Percentiles rank a stretch among this genome's conserved stretches.
These are phyloP conservation scores for Adansonia gregorii DNA, from an alignment of 441 rosid genomes.

Conservation along the genomic window DNA sequence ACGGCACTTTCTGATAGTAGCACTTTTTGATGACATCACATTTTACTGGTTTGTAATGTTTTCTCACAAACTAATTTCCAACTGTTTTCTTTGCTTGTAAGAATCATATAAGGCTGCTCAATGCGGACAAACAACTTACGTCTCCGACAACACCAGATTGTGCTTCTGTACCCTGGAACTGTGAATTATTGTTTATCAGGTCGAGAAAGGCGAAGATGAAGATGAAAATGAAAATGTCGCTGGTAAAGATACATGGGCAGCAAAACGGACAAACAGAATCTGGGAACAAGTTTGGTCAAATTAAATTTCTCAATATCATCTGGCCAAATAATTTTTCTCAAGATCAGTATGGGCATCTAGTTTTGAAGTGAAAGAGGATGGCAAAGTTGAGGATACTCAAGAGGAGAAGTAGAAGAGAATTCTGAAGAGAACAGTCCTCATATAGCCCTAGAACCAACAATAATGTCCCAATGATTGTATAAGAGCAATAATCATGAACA, in stretches of 20 bases:
- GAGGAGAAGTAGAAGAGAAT: not conserved
- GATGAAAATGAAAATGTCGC: not conserved
- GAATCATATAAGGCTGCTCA: not conserved
- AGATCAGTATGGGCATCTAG: not conserved
- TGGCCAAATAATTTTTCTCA: not conserved
- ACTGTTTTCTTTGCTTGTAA: not conserved
- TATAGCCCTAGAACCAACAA: not conserved
- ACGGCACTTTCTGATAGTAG: no score
- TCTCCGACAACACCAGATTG: not conserved
- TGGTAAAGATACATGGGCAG: no score
- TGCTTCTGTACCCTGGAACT: no score
- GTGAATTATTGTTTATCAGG: not conserved
- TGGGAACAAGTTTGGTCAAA: not conserved
- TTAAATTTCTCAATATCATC: no score
- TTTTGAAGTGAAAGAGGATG: not conserved
- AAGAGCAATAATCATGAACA: not conserved
- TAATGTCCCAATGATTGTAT: not conserved
- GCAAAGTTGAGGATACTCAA: not conserved
- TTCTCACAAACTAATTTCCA: no score
- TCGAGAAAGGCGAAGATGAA: not conserved
- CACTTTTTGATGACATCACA: no score
- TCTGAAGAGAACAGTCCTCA: not conserved
- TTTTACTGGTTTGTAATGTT: no score
- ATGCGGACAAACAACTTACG: not conserved
- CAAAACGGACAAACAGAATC: not conserved